A percentile compares a stretch with the other conserved stretches of the same genome.
Evolutionary conservation across 139 green algal genomes (phyloP).

Genomic region (Chlorella sp.): DNA sequence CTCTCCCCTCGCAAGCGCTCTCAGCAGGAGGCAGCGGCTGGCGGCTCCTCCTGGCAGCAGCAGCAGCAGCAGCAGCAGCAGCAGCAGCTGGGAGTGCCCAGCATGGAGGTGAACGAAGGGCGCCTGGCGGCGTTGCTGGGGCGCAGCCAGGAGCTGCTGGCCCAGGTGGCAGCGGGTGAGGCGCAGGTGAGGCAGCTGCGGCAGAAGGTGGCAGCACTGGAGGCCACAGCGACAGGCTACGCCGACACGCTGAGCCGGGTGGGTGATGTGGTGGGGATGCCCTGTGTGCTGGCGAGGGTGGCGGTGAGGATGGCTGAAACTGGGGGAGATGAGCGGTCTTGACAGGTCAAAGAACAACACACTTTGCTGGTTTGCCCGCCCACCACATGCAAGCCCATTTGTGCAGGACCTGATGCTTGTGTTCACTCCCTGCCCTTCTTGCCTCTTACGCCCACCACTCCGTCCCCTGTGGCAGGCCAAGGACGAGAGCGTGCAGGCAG

Average conservation of each 20-base stretch:
- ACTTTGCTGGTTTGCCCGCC: no score
- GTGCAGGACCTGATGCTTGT: background rate
- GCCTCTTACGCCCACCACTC: background rate
- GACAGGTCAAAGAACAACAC: background rate
- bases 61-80: background rate
- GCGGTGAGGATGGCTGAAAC: background rate
- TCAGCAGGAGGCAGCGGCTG: background rate
- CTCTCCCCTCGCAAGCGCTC: background rate
- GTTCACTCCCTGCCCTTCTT: no score
- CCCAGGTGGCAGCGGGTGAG: background rate
- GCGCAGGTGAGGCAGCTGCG: slow-evolving; percentile 4
- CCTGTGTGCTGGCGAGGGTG: background rate
- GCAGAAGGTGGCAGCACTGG: slow-evolving; percentile 11
- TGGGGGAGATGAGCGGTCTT: background rate
- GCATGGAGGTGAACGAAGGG: background rate
- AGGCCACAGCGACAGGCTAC: background rate
- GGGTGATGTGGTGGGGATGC: background rate
- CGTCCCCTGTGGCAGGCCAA: background rate
- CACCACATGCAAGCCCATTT: background rate
- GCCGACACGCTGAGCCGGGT: background rate
- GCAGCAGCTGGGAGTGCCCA: background rate
- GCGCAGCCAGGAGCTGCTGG: slow-evolving; percentile 2
- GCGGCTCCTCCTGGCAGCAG: background rate
- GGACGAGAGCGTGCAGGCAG: background rate
- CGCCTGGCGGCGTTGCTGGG: slow-evolving; percentile 18